Evolutionary conservation across 345 rosid species (phyloP).

Genomic region (Aethionema arabicum): DNA sequence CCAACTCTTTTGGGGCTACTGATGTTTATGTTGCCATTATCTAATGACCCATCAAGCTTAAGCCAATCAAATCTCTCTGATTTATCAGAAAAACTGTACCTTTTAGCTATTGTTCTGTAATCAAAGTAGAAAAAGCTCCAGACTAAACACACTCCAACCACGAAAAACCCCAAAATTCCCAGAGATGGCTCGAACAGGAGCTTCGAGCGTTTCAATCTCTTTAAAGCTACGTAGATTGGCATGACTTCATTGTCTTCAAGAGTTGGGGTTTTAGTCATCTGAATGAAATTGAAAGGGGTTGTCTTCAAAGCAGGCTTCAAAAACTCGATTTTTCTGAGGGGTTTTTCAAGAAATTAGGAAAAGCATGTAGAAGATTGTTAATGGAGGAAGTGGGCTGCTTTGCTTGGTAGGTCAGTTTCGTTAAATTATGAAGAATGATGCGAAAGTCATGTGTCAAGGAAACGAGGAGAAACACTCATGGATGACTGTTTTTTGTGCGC

Average conservation of each 20-base stretch:
- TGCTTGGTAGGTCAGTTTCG: conserved; percentile 41
- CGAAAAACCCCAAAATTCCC: conserved; percentile 64
- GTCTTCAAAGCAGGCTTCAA: neutral
- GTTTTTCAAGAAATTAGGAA: neutral
- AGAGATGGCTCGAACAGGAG: conserved; percentile 65
- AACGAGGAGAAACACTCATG: conserved; percentile 32
- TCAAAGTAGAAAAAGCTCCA: conserved; percentile 73
- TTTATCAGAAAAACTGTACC: conserved; percentile 48
- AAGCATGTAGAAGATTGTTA: conserved; percentile 27
- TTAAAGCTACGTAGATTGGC: conserved; percentile 44
- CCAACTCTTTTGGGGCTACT: conserved; percentile 47
- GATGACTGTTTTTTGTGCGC: conserved; percentile 17
- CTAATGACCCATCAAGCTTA: conserved; percentile 24
- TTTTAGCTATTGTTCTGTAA: conserved; percentile 50
- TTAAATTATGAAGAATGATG: conserved; percentile 37
- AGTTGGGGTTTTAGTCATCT: conserved; percentile 49
- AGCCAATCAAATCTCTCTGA: conserved; percentile 69
- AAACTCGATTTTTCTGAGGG: neutral
- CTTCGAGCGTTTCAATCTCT: conserved; percentile 63
- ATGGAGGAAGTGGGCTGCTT: conserved; percentile 27
- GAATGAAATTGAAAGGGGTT: conserved; percentile 18
- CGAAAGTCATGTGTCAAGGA: conserved; percentile 43
- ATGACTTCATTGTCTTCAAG: conserved; percentile 39
- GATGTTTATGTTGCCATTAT: neutral
- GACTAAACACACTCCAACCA: conserved; percentile 52